Evolutionary conservation across 2,329 filamentous ascomycete genomes (phyloP).

Genomic region (Camptophora hylomeconis): DNA sequence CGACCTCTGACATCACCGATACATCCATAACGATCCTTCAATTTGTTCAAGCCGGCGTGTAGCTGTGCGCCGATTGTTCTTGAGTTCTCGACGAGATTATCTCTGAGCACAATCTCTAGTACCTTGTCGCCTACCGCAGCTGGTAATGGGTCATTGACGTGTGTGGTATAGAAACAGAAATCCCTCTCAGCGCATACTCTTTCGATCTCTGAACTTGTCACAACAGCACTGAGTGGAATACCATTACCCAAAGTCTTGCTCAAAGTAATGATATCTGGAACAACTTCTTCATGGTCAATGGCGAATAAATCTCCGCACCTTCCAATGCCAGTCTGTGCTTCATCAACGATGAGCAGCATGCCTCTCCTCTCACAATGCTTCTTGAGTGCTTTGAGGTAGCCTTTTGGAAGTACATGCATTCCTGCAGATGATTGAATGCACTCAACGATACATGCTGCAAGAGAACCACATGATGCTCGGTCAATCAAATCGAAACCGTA

Average conservation of each 20-base stretch:
- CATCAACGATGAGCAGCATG: conserved; percentile 47
- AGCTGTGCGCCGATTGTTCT: conserved; percentile 33
- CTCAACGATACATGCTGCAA: conserved; percentile 52
- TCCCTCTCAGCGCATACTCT: conserved; percentile 33
- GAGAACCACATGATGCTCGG: conserved; percentile 43
- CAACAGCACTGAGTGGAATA: conserved; percentile 44
- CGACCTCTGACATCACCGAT: conserved; percentile 49
- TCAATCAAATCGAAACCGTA: conserved; percentile 52
- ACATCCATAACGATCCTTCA: conserved; percentile 43
- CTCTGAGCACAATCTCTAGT: conserved; percentile 46
- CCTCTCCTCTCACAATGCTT: conserved; percentile 40
- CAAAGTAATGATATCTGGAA: conserved; percentile 47
- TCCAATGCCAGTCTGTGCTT: conserved; percentile 47
- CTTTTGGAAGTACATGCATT: conserved; percentile 45
- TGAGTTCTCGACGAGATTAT: conserved; percentile 38
- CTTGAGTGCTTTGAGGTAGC: conserved; percentile 46
- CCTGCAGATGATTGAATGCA: conserved; percentile 47
- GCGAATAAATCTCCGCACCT: conserved; percentile 47
- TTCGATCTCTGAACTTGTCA: conserved; percentile 43
- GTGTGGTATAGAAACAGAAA: conserved; percentile 48
- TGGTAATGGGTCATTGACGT: conserved; percentile 49
- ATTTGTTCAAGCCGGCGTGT: conserved; percentile 32
- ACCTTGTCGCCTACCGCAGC: conserved; percentile 49
- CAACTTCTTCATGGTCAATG: conserved; percentile 40
- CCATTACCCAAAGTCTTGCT: conserved; percentile 51